A percentile compares a stretch with the other conserved stretches of the same genome.
phyloP scores from a whole-genome alignment of 2,329 filamentous ascomycete species.

The Colletotrichum truncatum region DNA sequence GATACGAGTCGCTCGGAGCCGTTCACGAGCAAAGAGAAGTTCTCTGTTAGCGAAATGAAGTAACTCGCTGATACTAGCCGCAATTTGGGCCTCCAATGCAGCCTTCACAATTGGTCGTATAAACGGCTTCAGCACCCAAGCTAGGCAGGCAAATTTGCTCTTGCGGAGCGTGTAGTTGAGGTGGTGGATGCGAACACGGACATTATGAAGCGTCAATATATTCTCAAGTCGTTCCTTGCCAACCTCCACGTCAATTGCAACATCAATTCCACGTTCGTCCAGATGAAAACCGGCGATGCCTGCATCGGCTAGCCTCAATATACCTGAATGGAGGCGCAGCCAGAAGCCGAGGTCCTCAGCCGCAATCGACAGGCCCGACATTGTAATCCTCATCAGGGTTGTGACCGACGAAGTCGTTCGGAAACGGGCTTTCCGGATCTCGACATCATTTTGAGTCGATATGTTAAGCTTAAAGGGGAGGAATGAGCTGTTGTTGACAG shows the following conservation, averaged over 20 bases:
- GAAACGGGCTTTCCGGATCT: constrained; percentile 81
- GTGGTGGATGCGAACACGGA: constrained; percentile 86
- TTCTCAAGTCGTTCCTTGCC: constrained; percentile 81
- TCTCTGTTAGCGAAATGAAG: constrained; percentile 84
- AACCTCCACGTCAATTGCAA: constrained; percentile 86
- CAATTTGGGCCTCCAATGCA: constrained; percentile 81
- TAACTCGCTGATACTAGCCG: constrained; percentile 73
- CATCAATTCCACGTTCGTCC: constrained; percentile 87
- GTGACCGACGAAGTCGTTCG: constrained; percentile 72
- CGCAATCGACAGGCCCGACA: constrained; percentile 84
- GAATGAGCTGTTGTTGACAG: constrained; percentile 88
- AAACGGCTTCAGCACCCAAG: constrained; percentile 86
- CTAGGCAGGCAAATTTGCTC: constrained; percentile 79
- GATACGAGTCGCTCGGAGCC: constrained; percentile 85
- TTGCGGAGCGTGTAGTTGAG: constrained; percentile 80
- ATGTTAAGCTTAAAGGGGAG: constrained; percentile 85
- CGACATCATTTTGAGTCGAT: constrained; percentile 86
- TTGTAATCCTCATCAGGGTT: constrained; percentile 78
- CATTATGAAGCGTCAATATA: constrained; percentile 79
- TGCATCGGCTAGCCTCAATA: constrained; percentile 80
- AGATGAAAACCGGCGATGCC: constrained; percentile 88
- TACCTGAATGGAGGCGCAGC: constrained; percentile 79
- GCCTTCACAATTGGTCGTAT: constrained; percentile 83
- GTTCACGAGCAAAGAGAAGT: constrained; percentile 85
- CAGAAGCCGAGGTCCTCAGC: constrained; percentile 93